phyloP scores from a whole-genome alignment of 228 moss, liverwort and hornwort genomes.

The Sphagnum magellanicum region DNA sequence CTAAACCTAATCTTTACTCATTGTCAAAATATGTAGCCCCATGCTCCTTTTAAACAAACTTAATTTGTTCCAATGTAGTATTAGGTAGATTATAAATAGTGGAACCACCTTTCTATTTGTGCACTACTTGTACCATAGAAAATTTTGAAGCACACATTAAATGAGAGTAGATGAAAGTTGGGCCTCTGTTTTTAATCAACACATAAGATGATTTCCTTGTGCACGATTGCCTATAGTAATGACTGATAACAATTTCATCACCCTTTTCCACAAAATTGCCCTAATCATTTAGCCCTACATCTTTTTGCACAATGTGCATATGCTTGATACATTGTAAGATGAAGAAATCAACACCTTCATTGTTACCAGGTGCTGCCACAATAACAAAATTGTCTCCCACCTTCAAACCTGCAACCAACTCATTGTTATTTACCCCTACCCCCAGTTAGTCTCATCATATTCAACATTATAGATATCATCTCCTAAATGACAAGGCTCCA shows the following conservation, averaged over 20 bases:
- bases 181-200: not conserved
- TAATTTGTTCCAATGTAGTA: too few species aligned
- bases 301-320: not conserved
- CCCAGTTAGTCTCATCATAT: not conserved
- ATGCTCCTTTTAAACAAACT: too few species aligned
- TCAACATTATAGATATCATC: not conserved
- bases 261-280: not conserved
- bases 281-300: not conserved
- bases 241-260: not conserved
- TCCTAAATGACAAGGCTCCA: not conserved
- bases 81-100: too few species aligned
- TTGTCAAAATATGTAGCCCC: too few species aligned
- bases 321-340: not conserved
- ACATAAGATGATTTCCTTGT: too few species aligned
- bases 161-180: not conserved
- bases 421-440: too few species aligned
- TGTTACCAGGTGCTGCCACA: not conserved
- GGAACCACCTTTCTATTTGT: constrained; percentile 1
- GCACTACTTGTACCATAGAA: not conserved
- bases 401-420: not conserved
- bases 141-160: not conserved
- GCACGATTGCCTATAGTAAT: not conserved
- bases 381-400: constrained; percentile 1
- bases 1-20: too few species aligned
- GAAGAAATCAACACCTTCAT: not conserved